Evolutionary conservation across 179 eudicot species (phyloP).

Genomic region (Camellia oleifera): DNA sequence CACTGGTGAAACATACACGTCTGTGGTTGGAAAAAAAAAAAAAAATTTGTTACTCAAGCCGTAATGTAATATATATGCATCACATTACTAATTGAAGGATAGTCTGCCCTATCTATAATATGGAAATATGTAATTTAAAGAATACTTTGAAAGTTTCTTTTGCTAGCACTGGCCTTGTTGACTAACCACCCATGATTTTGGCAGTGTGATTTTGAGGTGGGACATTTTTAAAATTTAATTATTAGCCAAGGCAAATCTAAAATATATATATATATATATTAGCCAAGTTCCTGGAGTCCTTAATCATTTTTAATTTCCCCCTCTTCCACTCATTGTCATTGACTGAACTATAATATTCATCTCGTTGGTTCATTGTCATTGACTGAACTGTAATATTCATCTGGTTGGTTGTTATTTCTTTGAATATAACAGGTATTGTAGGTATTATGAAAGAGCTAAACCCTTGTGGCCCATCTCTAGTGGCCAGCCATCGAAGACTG

Average conservation of each 20-base stretch:
- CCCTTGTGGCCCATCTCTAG: slow-evolving; percentile 24
- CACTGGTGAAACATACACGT: too few species aligned
- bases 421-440: slow-evolving; percentile 46
- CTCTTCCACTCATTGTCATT: not conserved
- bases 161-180: not conserved
- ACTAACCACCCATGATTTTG: not conserved
- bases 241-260: too few species aligned
- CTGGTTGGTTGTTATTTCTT: not conserved
- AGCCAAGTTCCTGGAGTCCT: not conserved
- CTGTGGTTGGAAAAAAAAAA: not conserved
- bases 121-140: not conserved
- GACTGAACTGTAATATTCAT: not conserved
- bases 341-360: not conserved
- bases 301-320: not conserved
- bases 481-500: slow-evolving; percentile 1
- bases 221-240: too few species aligned
- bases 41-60: not conserved
- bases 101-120: not conserved
- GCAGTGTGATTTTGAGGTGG: not conserved
- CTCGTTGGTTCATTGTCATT: not conserved
- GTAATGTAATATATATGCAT: not conserved
- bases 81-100: not conserved
- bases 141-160: not conserved
- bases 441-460: slow-evolving; percentile 43
- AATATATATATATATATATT: too few species aligned